Conservation (phyloP, 345 rosid genomes). For the Garcia nutans region DNA sequence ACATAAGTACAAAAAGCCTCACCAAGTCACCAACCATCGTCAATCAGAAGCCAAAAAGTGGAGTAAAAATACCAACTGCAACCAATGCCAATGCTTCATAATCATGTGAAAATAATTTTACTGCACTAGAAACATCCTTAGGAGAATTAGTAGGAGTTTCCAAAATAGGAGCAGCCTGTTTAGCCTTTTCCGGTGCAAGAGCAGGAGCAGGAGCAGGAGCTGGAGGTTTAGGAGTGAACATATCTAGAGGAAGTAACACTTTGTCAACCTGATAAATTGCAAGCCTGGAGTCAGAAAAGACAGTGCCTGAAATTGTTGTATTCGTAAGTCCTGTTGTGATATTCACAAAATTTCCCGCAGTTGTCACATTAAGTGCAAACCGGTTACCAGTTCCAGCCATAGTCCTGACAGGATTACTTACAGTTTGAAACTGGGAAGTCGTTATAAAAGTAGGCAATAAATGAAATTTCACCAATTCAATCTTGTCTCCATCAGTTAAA, state of each 20-base stretch:
- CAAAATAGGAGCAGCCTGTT: background rate
- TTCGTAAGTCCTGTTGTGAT: constrained; percentile 33
- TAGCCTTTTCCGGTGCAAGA: constrained; percentile 11
- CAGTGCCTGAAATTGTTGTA: constrained; percentile 28
- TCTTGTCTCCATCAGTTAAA: constrained; percentile 28
- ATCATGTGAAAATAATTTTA: background rate
- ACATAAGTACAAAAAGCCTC: too few species aligned
- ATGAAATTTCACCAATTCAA: constrained; percentile 38
- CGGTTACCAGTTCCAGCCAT: constrained; percentile 31
- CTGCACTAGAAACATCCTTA: background rate
- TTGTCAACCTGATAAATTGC: constrained; percentile 37
- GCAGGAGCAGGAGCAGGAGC: constrained; percentile 17
- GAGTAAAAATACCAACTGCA: constrained; percentile 1
- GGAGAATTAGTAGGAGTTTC: background rate
- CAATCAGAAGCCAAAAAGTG: background rate
- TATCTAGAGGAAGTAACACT: constrained; percentile 34
- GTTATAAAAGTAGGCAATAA: constrained; percentile 31
- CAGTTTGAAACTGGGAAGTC: constrained; percentile 37
- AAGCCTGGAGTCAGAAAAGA: constrained; percentile 27
- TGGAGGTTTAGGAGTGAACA: constrained; percentile 13
- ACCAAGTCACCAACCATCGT: background rate
- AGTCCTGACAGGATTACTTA: constrained; percentile 38
- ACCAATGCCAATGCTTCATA: background rate
- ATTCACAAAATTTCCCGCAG: constrained; percentile 8
- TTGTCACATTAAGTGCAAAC: constrained; percentile 35